Percentiles rank a stretch among this genome's conserved stretches.
Evolutionary conservation across 257 asterid genomes (phyloP).

Genomic region (Lycium barbarum): DNA sequence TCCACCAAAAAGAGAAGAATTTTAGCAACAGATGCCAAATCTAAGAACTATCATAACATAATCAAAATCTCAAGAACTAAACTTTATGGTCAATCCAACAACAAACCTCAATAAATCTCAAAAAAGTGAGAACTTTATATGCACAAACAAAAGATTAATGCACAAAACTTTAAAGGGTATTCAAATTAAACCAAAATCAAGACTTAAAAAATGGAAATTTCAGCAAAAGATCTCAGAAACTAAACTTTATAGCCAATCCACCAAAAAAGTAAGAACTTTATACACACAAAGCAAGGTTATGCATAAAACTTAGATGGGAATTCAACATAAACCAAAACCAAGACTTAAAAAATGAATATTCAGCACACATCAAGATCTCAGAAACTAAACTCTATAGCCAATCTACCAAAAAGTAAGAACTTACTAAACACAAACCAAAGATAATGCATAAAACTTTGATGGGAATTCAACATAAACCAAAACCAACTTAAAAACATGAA

Average conservation of each 20-base stretch:
- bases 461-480: not conserved
- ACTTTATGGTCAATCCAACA: not conserved
- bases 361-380: not conserved
- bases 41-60: not conserved
- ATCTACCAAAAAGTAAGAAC: no score
- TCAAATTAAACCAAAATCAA: not conserved
- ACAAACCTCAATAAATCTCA: no score
- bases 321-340: not conserved
- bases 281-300: not conserved
- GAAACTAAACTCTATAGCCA: no score
- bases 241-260: no score
- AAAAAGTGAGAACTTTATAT: no score
- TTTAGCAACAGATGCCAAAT: not conserved
- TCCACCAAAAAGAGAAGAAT: not conserved
- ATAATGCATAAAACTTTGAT: not conserved
- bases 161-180: not conserved
- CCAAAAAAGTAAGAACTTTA: no score
- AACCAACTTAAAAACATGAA: not conserved
- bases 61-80: constrained; percentile 3
- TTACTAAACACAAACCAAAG: not conserved
- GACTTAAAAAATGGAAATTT: no score
- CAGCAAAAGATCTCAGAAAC: no score
- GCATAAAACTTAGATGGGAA: not conserved
- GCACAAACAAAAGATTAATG: not conserved
- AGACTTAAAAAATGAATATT: no score